Evolutionary conservation across 2,329 filamentous ascomycete species (phyloP).

Genomic region (Colletotrichum plurivorum): DNA sequence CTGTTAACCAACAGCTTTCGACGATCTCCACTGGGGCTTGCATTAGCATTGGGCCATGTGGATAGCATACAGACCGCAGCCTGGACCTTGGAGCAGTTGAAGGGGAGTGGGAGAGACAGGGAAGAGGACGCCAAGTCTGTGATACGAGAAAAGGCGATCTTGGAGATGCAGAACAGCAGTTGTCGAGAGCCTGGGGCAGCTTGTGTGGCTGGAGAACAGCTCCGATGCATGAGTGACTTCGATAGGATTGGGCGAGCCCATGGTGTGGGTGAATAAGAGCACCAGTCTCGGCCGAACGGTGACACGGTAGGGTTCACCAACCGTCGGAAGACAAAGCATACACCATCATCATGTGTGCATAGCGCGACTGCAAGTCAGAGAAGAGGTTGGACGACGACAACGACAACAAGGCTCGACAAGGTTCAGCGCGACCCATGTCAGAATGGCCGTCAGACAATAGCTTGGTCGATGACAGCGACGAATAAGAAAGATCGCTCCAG

Average conservation of each 20-base stretch:
- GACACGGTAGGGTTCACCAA: background rate
- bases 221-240: background rate
- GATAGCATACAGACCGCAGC: conserved; percentile 16
- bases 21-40: conserved; percentile 37
- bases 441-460: conserved; percentile 21
- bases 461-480: conserved; percentile 20
- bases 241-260: background rate
- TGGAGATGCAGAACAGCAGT: conserved; percentile 26
- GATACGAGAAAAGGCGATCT: conserved; percentile 39
- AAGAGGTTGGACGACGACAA: conserved; percentile 32
- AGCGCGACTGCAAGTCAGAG: conserved; percentile 26
- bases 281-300: conserved; percentile 19
- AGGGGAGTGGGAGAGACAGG: conserved; percentile 11
- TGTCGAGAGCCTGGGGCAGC: conserved; percentile 3
- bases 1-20: conserved; percentile 24
- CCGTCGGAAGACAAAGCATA: conserved; percentile 4
- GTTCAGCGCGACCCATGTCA: conserved; percentile 26
- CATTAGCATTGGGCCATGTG: conserved; percentile 37
- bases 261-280: conserved; percentile 23
- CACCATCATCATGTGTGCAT: conserved; percentile 23
- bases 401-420: conserved; percentile 31
- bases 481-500: conserved; percentile 20
- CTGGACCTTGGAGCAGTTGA: conserved; percentile 6
- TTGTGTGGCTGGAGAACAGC: conserved; percentile 16
- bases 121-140: conserved; percentile 38